Percentiles rank a stretch among this genome's conserved stretches.
Conservation (phyloP, 1,284 basidiomycete species). For the Coriolopsis trogii region DNA sequence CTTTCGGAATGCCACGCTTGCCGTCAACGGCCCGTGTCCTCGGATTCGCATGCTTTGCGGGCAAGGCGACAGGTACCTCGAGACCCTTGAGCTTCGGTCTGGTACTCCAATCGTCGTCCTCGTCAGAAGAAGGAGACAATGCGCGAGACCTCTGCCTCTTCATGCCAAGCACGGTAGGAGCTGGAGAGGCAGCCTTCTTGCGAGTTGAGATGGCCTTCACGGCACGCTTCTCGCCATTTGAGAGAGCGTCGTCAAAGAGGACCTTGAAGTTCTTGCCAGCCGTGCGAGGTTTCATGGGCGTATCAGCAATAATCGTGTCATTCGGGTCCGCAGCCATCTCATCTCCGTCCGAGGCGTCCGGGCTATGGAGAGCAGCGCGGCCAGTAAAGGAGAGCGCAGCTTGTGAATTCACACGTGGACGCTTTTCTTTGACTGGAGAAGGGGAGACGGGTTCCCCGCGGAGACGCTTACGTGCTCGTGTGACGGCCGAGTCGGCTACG, state of each 20-base stretch:
- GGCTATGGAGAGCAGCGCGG: slow-evolving; percentile 25
- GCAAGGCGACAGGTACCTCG: slow-evolving; percentile 19
- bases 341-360: slow-evolving; percentile 44
- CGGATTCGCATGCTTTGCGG: slow-evolving; percentile 10
- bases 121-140: slow-evolving; percentile 33
- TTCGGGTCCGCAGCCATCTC: slow-evolving; percentile 34
- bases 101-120: slow-evolving; percentile 29
- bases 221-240: slow-evolving; percentile 19
- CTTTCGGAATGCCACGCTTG: slow-evolving; percentile 27
- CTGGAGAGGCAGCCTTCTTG: slow-evolving; percentile 20
- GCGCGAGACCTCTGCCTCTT: slow-evolving; percentile 29
- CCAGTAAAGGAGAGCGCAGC: slow-evolving; percentile 35
- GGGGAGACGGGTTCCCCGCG: slow-evolving; percentile 81
- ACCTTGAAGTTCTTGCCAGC: slow-evolving; percentile 63
- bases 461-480: slow-evolving; percentile 74
- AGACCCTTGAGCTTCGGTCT: slow-evolving; percentile 25
- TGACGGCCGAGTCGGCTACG: slow-evolving; percentile 43
- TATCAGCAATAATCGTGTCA: slow-evolving; percentile 63
- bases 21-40: slow-evolving; percentile 15
- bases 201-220: slow-evolving; percentile 22
- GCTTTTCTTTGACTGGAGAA: slow-evolving; percentile 75
- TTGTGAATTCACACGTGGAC: slow-evolving; percentile 48
- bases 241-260: slow-evolving; percentile 61
- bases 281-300: slow-evolving; percentile 63
- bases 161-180: slow-evolving; percentile 21